A percentile compares a stretch with the other conserved stretches of the same genome.
phyloP scores from a whole-genome alignment of 2,329 filamentous ascomycete genomes.

The Endocalyx cinctus region DNA sequence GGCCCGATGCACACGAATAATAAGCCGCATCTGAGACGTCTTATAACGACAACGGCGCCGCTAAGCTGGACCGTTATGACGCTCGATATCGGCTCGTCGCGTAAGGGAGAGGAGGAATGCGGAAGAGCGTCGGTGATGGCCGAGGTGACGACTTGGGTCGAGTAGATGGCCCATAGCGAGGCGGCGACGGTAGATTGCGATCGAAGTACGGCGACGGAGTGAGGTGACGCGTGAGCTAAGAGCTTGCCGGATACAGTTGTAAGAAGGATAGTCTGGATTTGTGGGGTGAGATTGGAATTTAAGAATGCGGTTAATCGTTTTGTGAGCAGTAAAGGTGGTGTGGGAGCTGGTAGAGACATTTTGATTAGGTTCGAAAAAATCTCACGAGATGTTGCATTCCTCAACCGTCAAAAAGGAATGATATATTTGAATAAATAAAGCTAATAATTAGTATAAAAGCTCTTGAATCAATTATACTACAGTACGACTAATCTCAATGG shows the following conservation, averaged over 20 bases:
- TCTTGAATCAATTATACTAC: no score
- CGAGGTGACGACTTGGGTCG: conserved; percentile 33
- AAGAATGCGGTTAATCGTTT: conserved; percentile 62
- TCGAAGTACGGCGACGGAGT: conserved; percentile 53
- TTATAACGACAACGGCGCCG: conserved; percentile 55
- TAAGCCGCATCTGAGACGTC: conserved; percentile 53
- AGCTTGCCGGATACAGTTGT: conserved; percentile 58
- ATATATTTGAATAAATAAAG: no score
- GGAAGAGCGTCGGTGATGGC: conserved; percentile 39
- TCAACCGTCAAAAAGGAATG: no score
- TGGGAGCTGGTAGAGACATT: conserved; percentile 30
- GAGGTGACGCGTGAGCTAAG: conserved; percentile 55
- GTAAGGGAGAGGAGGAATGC: conserved; percentile 5
- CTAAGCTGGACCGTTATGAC: conserved; percentile 56
- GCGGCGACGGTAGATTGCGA: conserved; percentile 61
- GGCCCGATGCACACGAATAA: conserved; percentile 57
- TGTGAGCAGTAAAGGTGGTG: conserved; percentile 58
- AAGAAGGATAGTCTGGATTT: conserved; percentile 56
- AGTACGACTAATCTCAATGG: no score
- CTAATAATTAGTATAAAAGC: no score
- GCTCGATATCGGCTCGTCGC: conserved; percentile 19
- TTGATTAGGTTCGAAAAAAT: no score
- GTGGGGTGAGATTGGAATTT: conserved; percentile 50
- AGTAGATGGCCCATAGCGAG: conserved; percentile 56
- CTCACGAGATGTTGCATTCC: no score